These are phyloP conservation scores for Mimosa pudica DNA, from an alignment of 306 rosid genomes.

Conservation along the genomic window DNA sequence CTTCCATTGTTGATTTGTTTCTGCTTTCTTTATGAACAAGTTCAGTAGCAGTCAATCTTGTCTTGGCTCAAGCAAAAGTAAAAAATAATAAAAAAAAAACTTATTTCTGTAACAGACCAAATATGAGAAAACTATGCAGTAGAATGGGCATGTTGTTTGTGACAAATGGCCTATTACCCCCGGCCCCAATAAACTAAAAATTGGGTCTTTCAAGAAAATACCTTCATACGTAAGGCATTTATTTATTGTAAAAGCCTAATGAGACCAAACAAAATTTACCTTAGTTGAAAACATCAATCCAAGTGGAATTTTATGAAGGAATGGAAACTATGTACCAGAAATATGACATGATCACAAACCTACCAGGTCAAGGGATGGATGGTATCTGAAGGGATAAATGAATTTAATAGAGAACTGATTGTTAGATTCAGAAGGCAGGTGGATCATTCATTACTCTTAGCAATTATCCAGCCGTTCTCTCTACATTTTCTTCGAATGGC, in stretches of 20 bases:
- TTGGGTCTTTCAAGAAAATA: neutral
- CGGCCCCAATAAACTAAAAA: neutral
- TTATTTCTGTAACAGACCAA: neutral
- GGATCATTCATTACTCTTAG: neutral
- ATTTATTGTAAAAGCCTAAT: neutral
- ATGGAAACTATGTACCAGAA: neutral
- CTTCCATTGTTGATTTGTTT: neutral
- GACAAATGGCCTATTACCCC: neutral
- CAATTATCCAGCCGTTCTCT: neutral
- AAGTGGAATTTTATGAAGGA: neutral
- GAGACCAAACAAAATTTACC: neutral
- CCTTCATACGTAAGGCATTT: neutral
- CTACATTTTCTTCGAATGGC: neutral
- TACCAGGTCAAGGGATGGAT: neutral
- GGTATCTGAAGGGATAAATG: neutral
- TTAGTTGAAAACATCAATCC: neutral
- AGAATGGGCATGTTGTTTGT: neutral
- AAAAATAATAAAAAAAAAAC: neutral
- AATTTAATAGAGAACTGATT: neutral
- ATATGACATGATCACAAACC: neutral
- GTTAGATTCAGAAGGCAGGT: neutral
- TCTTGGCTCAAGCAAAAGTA: neutral
- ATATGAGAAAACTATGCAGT: neutral
- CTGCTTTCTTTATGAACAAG: conserved; percentile 1
- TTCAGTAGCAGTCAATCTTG: neutral